A percentile compares a stretch with the other conserved stretches of the same genome.
These are phyloP conservation scores for Tricholoma sp. DNA, from an alignment of 768 basidiomycete species.

Conservation along the genomic window DNA sequence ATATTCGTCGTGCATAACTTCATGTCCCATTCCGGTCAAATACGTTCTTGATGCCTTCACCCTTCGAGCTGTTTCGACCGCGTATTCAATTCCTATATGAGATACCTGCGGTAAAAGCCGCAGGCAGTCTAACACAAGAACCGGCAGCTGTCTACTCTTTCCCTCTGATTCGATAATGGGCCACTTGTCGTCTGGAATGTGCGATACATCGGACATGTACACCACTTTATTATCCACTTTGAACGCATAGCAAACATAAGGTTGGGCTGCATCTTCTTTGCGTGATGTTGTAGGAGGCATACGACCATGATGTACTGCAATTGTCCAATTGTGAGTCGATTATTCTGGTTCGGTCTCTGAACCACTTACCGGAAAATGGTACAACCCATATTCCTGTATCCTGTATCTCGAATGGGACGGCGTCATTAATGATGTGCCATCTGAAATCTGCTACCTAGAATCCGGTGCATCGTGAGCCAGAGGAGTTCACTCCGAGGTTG, in stretches of 20 bases:
- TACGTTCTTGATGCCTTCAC: conserved; percentile 66
- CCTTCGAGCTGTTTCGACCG: conserved; percentile 50
- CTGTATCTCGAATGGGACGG: conserved; percentile 60
- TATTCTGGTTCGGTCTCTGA: not conserved
- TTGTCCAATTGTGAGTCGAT: conserved; percentile 4
- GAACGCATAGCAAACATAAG: conserved; percentile 68
- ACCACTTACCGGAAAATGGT: conserved; percentile 56
- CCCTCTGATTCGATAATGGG: conserved; percentile 30
- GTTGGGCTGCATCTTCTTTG: conserved; percentile 36
- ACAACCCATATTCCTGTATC: conserved; percentile 58
- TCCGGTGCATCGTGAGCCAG: not conserved
- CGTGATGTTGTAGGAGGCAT: conserved; percentile 42
- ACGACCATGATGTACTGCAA: conserved; percentile 69
- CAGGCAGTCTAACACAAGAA: conserved; percentile 77
- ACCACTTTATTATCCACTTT: conserved; percentile 58
- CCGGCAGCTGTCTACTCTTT: conserved; percentile 31
- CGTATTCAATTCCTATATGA: conserved; percentile 67
- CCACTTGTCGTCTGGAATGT: conserved; percentile 76
- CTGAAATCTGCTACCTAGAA: conserved; percentile 72
- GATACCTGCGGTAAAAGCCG: conserved; percentile 63
- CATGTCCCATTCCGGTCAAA: conserved; percentile 70
- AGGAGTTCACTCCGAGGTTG: not conserved
- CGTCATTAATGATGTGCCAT: conserved; percentile 78
- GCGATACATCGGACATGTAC: conserved; percentile 81
- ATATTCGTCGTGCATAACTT: conserved; percentile 76